phyloP scores from a whole-genome alignment of 2,329 filamentous ascomycete genomes.

The Massarina eburnea region DNA sequence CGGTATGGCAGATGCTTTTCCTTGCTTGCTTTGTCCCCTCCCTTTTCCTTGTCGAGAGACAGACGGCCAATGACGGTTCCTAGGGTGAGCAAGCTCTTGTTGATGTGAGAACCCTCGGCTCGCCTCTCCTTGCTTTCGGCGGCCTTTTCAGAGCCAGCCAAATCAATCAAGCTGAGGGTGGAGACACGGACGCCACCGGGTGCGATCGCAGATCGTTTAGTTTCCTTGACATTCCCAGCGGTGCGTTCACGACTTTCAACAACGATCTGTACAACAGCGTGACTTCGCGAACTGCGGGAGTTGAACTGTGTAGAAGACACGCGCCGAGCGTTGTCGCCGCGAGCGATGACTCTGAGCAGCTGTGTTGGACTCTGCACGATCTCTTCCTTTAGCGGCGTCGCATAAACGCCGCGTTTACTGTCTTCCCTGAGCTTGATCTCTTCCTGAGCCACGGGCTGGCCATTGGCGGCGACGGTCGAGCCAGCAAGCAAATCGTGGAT shows the following conservation, averaged over 20 bases:
- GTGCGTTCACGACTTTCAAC: constrained; percentile 90
- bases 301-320: constrained; percentile 98
- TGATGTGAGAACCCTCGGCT: constrained; percentile 95
- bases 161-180: constrained; percentile 90
- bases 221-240: constrained; percentile 44
- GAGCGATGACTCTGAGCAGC: constrained; percentile 87
- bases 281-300: constrained; percentile 91
- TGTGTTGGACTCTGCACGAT: constrained; percentile 98
- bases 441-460: constrained; percentile 62
- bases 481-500: constrained; percentile 91
- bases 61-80: constrained; percentile 93
- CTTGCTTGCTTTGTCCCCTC: constrained; percentile 75
- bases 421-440: constrained; percentile 98
- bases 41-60: constrained; percentile 86
- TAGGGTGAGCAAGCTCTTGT: constrained; percentile 92
- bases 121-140: constrained; percentile 93
- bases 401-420: constrained; percentile 94
- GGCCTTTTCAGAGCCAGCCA: constrained; percentile 93
- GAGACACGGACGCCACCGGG: constrained; percentile 94
- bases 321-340: constrained; percentile 85
- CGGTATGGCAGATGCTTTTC: constrained; percentile 95
- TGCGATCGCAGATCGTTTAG: constrained; percentile 43
- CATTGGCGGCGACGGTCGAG: constrained; percentile 59
- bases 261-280: constrained; percentile 97
- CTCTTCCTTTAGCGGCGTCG: constrained; percentile 93